phyloP scores from a whole-genome alignment of 1,284 basidiomycete genomes.

The Ganoderma sinense region DNA sequence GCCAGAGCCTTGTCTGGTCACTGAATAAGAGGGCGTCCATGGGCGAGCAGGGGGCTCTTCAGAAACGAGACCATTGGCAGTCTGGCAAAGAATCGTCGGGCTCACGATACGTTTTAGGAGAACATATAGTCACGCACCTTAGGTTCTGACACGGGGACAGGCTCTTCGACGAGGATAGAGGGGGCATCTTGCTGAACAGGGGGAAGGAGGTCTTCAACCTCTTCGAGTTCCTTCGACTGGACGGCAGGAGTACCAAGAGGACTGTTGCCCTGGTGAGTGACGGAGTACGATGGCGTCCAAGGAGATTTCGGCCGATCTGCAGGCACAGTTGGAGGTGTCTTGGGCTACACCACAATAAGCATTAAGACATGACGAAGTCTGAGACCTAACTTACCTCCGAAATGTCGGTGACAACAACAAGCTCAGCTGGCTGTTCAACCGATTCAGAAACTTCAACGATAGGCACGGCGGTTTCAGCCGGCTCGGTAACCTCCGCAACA shows the following conservation, averaged over 20 bases:
- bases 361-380: not conserved
- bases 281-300: conserved; percentile 38
- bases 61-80: not conserved
- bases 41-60: conserved; percentile 28
- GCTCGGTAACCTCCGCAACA: not conserved
- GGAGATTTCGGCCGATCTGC: conserved; percentile 32
- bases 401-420: conserved; percentile 26
- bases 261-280: conserved; percentile 34
- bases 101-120: not conserved
- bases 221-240: conserved; percentile 21
- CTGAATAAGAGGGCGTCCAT: conserved; percentile 40
- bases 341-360: conserved; percentile 17
- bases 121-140: not conserved
- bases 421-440: conserved; percentile 14
- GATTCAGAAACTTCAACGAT: conserved; percentile 11
- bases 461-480: conserved; percentile 3
- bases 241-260: conserved; percentile 22
- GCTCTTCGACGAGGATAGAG: conserved; percentile 23
- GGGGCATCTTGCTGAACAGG: conserved; percentile 16
- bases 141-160: conserved; percentile 1
- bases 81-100: not conserved
- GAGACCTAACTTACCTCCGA: conserved; percentile 11
- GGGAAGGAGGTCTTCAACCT: conserved; percentile 20
- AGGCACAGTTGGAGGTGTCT: conserved; percentile 17
- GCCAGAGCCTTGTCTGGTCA: conserved; percentile 44